These are phyloP conservation scores for Planoprotostelium fungivorum DNA, from an alignment of 78 protist genomes.

Conservation along the genomic window DNA sequence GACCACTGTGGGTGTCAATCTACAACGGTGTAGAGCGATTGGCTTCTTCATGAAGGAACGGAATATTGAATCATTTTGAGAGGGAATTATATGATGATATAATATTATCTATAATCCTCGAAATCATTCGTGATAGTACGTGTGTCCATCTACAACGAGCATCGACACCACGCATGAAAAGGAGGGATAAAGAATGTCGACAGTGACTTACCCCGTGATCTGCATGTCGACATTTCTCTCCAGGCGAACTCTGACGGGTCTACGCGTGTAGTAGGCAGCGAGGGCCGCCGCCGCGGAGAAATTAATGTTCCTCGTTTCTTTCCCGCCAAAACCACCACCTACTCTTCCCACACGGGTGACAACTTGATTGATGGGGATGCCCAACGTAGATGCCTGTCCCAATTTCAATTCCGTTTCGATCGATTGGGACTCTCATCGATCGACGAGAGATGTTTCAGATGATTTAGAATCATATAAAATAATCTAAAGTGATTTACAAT, in stretches of 20 bases:
- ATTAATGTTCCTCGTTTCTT: constrained; percentile 67
- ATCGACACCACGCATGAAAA: too few relatives aligned
- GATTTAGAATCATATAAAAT: not conserved
- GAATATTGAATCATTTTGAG: too few relatives aligned
- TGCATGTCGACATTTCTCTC: constrained; percentile 81
- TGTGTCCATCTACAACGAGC: too few relatives aligned
- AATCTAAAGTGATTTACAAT: not conserved
- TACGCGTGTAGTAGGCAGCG: constrained; percentile 52
- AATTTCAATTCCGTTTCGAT: not conserved
- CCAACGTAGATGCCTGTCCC: constrained; percentile 58
- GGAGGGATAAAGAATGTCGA: not conserved
- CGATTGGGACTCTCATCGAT: not conserved
- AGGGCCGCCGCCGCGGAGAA: constrained; percentile 51
- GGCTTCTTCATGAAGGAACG: too few relatives aligned
- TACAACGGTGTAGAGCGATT: too few relatives aligned
- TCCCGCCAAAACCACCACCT: constrained; percentile 99
- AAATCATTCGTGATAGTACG: too few relatives aligned
- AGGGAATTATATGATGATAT: too few relatives aligned
- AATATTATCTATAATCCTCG: too few relatives aligned
- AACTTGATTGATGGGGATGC: constrained; percentile 67
- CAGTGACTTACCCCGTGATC: constrained; percentile 64
- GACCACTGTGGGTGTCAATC: constrained; percentile 5
- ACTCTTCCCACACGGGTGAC: constrained; percentile 52
- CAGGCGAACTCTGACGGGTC: constrained; percentile 73
- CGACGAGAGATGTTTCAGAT: not conserved